Evolutionary conservation across 2,329 filamentous ascomycete genomes (phyloP), one percentile per base, ranked within the genome.

Genomic region (Phyllosticta citribraziliensis): DNA sequence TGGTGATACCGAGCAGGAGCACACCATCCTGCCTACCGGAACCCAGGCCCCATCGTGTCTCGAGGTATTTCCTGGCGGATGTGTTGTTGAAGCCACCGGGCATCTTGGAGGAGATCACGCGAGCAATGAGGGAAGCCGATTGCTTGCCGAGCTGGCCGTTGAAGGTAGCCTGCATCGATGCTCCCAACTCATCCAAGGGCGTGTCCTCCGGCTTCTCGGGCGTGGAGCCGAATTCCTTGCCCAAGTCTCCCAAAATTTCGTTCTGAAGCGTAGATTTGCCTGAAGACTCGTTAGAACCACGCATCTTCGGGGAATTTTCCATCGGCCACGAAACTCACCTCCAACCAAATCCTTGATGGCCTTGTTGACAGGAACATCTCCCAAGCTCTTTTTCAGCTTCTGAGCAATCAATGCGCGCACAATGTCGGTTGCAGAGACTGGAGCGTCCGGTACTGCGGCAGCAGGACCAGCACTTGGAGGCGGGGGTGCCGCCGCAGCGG

Each of bases 41-140:
- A 3, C 82, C 90, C 62, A 99, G 80, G 61, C 94, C 94, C 91
- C 93, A 99, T 75, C 91, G 84, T 17, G 89, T 91, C 78, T 97
- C 93, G 53, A 99, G 79, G 72, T 99, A 95, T 78, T 99, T 99
- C 70, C 94, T 85, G 55, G 95, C 90, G 12, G 91, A 83, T 70
- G 93, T 97, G 74, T 97, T 97, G 75, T 97, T 99, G 84, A 99
- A 99, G 64, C 94, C 94, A 79, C 93, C 94, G 55, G 94, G 94
- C 94, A 99, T 99, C 79, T 99, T 99, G 30, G 94, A 97, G 1
- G 94, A 97, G 52, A 99, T 94, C 73, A 99, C 81, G 67, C 94
- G 88, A 56, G 94, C 94, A 74, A 99, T 88, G 62, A 99, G 84
- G 2, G 92, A 95, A 59, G 89, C 88, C 0, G 94, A 96, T 69